Percentiles rank a stretch among this genome's conserved stretches.
These are phyloP conservation scores for Metarhizium humberi DNA, from an alignment of 2,329 filamentous ascomycete genomes.

Conservation along the genomic window DNA sequence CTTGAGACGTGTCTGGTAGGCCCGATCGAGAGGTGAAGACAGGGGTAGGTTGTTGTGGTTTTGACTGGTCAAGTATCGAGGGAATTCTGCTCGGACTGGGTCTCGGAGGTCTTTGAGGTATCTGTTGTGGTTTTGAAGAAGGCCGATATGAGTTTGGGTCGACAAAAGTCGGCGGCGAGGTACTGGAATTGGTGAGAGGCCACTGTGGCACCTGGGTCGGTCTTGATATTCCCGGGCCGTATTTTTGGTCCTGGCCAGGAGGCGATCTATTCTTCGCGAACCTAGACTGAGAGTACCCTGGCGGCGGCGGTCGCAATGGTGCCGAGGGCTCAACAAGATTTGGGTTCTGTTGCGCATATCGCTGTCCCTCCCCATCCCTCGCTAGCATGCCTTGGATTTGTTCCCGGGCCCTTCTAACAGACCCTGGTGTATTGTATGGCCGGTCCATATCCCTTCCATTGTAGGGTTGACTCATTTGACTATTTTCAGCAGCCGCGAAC, in stretches of 20 bases:
- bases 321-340: neutral
- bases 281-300: slow-evolving; percentile 9
- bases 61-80: slow-evolving; percentile 47
- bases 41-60: slow-evolving; percentile 45
- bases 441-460: slow-evolving; percentile 45
- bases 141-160: slow-evolving; percentile 38
- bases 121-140: slow-evolving; percentile 35
- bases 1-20: slow-evolving; percentile 25
- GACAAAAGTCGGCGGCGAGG: slow-evolving; percentile 21
- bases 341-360: slow-evolving; percentile 12
- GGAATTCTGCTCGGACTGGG: slow-evolving; percentile 50
- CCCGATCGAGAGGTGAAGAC: slow-evolving; percentile 29
- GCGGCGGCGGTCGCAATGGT: slow-evolving; percentile 1
- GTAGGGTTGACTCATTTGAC: slow-evolving; percentile 46
- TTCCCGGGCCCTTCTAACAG: slow-evolving; percentile 46
- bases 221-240: slow-evolving; percentile 33
- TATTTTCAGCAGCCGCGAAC: neutral
- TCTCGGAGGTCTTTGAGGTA: slow-evolving; percentile 50
- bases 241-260: slow-evolving; percentile 14
- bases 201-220: slow-evolving; percentile 45
- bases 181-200: slow-evolving; percentile 34
- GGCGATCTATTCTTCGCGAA: slow-evolving; percentile 11
- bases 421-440: slow-evolving; percentile 32
- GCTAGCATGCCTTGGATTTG: slow-evolving; percentile 32
- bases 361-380: slow-evolving; percentile 13